These are phyloP conservation scores for Hypoxylon trugodes DNA, from an alignment of 495 filamentous ascomycete species.

Conservation along the genomic window DNA sequence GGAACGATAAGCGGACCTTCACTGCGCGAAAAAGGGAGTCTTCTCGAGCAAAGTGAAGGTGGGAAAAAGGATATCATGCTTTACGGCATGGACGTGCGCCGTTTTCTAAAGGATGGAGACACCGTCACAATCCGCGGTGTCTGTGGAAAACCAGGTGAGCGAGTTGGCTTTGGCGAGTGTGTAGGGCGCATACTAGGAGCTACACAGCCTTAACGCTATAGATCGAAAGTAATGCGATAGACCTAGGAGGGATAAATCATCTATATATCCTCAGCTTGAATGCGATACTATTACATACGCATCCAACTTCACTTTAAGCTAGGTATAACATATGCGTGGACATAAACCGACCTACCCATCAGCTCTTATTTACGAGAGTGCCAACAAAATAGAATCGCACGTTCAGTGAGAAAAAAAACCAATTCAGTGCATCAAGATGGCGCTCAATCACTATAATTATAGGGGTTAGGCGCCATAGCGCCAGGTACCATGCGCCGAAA, in stretches of 20 bases:
- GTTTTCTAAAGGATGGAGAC: slow-evolving; percentile 88
- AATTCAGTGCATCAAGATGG: no score
- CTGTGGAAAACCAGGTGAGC: slow-evolving; percentile 63
- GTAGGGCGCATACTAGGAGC: slow-evolving; percentile 62
- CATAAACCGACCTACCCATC: no score
- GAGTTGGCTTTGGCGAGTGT: slow-evolving; percentile 80
- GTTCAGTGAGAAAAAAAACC: no score
- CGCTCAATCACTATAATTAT: no score
- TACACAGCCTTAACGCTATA: slow-evolving; percentile 7
- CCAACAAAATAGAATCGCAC: no score
- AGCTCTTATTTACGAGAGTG: no score
- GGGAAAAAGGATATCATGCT: slow-evolving; percentile 73
- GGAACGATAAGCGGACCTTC: slow-evolving; percentile 87
- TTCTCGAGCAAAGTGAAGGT: slow-evolving; percentile 79
- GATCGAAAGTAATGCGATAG: not conserved
- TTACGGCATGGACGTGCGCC: slow-evolving; percentile 72
- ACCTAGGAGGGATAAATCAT: not conserved
- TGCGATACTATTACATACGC: no score
- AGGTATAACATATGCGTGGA: no score
- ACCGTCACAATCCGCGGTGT: slow-evolving; percentile 74
- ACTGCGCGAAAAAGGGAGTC: slow-evolving; percentile 68
- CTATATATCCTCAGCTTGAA: not conserved
- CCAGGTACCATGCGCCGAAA: no score
- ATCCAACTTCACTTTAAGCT: no score
- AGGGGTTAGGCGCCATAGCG: no score